Percentiles rank a stretch among this genome's conserved stretches.
phyloP scores from a whole-genome alignment of 805 yeast species.

The Metschnikowia corniflorae region DNA sequence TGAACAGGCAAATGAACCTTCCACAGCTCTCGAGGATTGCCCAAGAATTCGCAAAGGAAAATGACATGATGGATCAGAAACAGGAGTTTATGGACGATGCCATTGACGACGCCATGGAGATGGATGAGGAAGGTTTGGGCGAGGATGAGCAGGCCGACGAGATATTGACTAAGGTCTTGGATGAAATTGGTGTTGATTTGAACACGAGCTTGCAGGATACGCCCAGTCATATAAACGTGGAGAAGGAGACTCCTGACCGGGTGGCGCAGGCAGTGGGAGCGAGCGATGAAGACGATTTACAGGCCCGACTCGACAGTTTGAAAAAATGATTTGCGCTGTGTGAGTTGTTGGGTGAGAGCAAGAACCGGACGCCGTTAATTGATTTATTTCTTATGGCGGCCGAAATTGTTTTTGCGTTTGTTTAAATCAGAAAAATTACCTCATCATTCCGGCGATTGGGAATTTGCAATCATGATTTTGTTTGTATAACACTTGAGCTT shows the following conservation, averaged over 20 bases:
- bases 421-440: no score
- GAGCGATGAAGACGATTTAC: conserved; percentile 73
- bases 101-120: conserved; percentile 93
- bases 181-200: conserved; percentile 92
- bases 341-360: no score
- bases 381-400: no score
- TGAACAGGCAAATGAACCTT: conserved; percentile 87
- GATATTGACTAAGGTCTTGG: conserved; percentile 85
- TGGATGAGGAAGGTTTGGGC: conserved; percentile 64
- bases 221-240: conserved; percentile 33
- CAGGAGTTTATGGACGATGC: conserved; percentile 99
- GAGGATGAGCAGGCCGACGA: conserved; percentile 91
- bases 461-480: no score
- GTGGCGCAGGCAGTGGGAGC: conserved; percentile 57
- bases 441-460: no score
- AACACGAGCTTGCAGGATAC: conserved; percentile 46
- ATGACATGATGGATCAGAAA: conserved; percentile 96
- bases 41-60: conserved; percentile 91
- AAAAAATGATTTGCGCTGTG: no score
- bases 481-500: no score
- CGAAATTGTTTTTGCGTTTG: no score
- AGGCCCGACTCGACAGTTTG: conserved; percentile 81
- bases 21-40: conserved; percentile 87
- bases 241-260: conserved; percentile 21
- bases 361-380: no score